phyloP scores from a whole-genome alignment of 805 yeast genomes.

The Wickerhamiella australiensis region DNA sequence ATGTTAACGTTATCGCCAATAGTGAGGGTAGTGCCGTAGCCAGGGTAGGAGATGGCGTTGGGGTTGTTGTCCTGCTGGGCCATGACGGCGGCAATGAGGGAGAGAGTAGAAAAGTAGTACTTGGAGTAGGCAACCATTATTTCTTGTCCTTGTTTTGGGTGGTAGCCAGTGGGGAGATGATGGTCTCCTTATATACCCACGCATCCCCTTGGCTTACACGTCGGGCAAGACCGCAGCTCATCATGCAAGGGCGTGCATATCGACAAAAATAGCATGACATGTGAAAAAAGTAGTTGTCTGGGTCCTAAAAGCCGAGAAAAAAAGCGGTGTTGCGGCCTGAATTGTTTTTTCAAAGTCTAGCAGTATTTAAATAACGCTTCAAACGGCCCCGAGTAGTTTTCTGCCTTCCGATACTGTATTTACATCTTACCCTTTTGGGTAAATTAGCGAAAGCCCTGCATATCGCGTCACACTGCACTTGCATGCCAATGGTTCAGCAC shows the following conservation, averaged over 20 bases:
- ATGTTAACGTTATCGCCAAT: constrained; percentile 23
- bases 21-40: constrained; percentile 22
- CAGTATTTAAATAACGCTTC: too few species aligned
- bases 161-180: neutral
- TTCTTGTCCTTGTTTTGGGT: constrained; percentile 30
- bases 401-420: neutral
- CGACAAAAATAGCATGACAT: neutral
- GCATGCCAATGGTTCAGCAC: neutral
- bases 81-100: constrained; percentile 14
- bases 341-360: too few species aligned
- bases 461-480: neutral
- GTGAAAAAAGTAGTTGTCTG: neutral
- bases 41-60: constrained; percentile 23
- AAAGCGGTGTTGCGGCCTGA: too few species aligned
- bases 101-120: constrained; percentile 7
- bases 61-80: constrained; percentile 11
- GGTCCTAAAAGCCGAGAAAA: neutral
- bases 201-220: neutral
- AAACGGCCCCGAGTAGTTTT: too few species aligned
- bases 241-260: neutral
- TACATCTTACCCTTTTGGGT: constrained; percentile 6
- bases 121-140: constrained; percentile 11
- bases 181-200: neutral
- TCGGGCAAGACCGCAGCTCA: neutral
- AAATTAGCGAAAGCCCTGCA: neutral